A percentile compares a stretch with the other conserved stretches of the same genome.
phyloP scores from a whole-genome alignment of 1,284 basidiomycete genomes.

The Ceratobasidium sp. region DNA sequence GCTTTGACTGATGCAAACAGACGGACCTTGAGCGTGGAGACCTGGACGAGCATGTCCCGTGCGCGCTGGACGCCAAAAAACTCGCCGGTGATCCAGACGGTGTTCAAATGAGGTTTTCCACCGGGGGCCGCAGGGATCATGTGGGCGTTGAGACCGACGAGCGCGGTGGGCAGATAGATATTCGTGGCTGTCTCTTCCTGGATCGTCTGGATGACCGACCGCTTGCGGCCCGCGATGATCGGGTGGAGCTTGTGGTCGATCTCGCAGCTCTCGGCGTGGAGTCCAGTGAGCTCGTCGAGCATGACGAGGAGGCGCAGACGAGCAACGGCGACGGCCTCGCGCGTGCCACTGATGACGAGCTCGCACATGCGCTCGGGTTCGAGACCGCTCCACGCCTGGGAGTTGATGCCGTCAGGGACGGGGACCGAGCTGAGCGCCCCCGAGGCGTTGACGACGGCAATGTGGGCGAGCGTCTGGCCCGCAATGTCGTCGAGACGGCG shows the following conservation, averaged over 20 bases:
- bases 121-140: conserved; percentile 16
- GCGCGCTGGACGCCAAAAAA: conserved; percentile 96
- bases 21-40: conserved; percentile 84
- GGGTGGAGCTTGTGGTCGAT: conserved; percentile 95
- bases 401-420: conserved; percentile 73
- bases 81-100: conserved; percentile 97
- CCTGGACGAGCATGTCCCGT: conserved; percentile 91
- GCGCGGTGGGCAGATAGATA: conserved; percentile 91
- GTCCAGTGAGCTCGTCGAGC: conserved; percentile 90
- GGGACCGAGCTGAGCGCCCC: conserved; percentile 66
- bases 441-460: conserved; percentile 86
- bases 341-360: conserved; percentile 83
- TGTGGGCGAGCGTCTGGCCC: conserved; percentile 83
- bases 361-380: conserved; percentile 95
- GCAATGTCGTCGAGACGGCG: conserved; percentile 92
- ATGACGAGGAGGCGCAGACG: conserved; percentile 90
- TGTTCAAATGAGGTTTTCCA: conserved; percentile 56
- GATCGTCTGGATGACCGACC: conserved; percentile 86
- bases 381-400: conserved; percentile 78
- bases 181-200: conserved; percentile 98
- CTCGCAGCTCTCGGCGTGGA: conserved; percentile 90
- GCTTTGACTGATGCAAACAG: background rate
- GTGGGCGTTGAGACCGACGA: conserved; percentile 80
- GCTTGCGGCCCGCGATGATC: conserved; percentile 91
- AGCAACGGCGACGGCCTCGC: conserved; percentile 90